These are phyloP conservation scores for Verticillium albo-atrum DNA, from an alignment of 2,329 filamentous ascomycete genomes.

Conservation along the genomic window DNA sequence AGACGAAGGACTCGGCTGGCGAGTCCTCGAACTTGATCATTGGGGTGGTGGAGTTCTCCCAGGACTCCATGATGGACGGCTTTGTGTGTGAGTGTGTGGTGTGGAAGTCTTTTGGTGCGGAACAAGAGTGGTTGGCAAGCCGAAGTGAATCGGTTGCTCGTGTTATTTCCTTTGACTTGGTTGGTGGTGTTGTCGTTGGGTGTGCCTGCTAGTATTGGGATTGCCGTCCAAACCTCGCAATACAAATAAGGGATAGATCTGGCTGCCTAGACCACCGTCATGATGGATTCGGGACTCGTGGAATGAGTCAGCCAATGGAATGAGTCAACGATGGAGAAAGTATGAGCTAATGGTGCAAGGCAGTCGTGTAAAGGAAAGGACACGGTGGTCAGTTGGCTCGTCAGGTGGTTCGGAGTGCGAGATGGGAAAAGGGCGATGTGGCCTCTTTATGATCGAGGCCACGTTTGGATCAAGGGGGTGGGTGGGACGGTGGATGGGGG, in stretches of 20 bases:
- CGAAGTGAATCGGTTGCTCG: neutral
- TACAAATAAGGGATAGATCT: constrained; percentile 22
- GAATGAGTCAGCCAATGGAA: constrained; percentile 15
- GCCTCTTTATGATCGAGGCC: constrained; percentile 15
- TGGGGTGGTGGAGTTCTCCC: constrained; percentile 33
- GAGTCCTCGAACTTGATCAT: constrained; percentile 49
- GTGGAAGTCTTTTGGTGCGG: constrained; percentile 21
- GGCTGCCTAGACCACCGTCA: constrained; percentile 12
- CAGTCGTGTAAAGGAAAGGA: constrained; percentile 3
- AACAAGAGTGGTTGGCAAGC: neutral
- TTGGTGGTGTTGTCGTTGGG: constrained; percentile 29
- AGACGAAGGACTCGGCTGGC: constrained; percentile 50
- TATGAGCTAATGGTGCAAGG: neutral
- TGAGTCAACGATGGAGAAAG: constrained; percentile 16
- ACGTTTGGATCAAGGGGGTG: constrained; percentile 4
- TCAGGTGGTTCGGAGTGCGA: neutral
- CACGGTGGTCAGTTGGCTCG: constrained; percentile 9
- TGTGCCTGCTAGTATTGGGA: constrained; percentile 17
- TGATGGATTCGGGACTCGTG: constrained; percentile 15
- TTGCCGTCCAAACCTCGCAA: constrained; percentile 34
- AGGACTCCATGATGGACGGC: constrained; percentile 33
- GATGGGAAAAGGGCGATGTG: constrained; percentile 9
- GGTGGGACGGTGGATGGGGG: constrained; percentile 11
- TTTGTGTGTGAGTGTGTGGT: constrained; percentile 13
- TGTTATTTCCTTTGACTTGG: too few relatives aligned